Percentiles rank a stretch among this genome's conserved stretches.
Evolutionary conservation across 2,329 filamentous ascomycete species (phyloP).

Genomic region (Cladorrhinum sp.): DNA sequence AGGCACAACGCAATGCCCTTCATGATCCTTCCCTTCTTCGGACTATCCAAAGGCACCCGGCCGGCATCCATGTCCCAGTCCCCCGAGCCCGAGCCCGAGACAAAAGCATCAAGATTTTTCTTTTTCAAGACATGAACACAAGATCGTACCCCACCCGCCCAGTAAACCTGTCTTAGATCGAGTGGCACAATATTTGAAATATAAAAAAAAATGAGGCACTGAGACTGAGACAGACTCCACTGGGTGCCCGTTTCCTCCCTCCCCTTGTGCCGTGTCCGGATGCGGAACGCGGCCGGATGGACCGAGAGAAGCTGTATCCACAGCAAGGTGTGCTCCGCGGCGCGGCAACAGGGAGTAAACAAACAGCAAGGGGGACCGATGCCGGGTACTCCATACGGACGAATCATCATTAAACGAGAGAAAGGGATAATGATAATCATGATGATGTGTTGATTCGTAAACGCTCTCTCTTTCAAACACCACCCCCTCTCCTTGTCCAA

Average conservation of each 20-base stretch:
- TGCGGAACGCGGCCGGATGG: constrained; percentile 7
- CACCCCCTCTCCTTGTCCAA: neutral
- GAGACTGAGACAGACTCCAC: neutral
- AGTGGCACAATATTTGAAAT: constrained; percentile 8
- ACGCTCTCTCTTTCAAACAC: no score
- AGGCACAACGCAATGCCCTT: no score
- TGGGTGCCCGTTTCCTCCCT: neutral
- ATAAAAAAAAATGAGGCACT: constrained; percentile 10
- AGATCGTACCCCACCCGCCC: constrained; percentile 3
- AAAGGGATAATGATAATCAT: neutral
- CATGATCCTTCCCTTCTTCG: no score
- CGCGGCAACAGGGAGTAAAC: neutral
- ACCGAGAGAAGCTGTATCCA: neutral
- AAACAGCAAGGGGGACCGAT: neutral
- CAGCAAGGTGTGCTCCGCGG: neutral
- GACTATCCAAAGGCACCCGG: neutral
- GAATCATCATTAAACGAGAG: neutral
- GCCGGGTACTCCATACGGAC: neutral
- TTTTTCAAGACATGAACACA: constrained; percentile 10
- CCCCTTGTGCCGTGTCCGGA: constrained; percentile 14
- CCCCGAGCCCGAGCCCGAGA: constrained; percentile 1
- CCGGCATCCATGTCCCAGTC: neutral
- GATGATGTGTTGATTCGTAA: no score
- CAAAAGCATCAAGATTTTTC: neutral
- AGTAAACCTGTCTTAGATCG: constrained; percentile 7